Evolutionary conservation across 345 rosid species (phyloP), one percentile per base, ranked within the genome.

Genomic region (Hypericum perforatum): DNA sequence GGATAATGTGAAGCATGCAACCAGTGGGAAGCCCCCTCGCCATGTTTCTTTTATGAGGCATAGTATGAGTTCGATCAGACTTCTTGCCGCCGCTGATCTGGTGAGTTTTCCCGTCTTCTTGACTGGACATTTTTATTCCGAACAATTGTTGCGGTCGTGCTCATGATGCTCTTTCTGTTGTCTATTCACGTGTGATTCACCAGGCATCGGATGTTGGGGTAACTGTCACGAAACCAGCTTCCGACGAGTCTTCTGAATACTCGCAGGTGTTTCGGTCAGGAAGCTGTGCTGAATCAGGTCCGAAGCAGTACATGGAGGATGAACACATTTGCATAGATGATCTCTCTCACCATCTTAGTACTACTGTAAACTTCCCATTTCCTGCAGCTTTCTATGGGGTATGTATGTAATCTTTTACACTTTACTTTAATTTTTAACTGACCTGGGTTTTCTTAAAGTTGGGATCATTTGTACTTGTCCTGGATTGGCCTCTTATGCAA

Each of bases 271-370:
- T 85, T 44, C 85, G 89, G 29, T 85, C 97, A 0, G 98, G 97
- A 67, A 83, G 89, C 55, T 85, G 79, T 52, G 78, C 94, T 0
- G 96, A 85, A 68, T 82, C 78, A 76, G 96, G 98, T 29, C 96
- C 98, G 0, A 92, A 92, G 52, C 77, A 70, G 47, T 87, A 64
- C 9, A 92, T 92, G 98, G 98, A 92, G 70, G 98, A 88, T 56
- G 98, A 92, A 65, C 80, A 65, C 67, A 63, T 85, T 46, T 77
- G 94, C 13, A 64, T 88, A 0, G 95, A 92, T 71, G 68, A 88
- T 65, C 86, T 92, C 12, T 57, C 39, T 0, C 64, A 74, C 0
- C 76, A 78, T 67, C 74, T 81, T 16, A 74, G 71, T 41, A 48
- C 71, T 12, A 39, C 57, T 6, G 47, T 62, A 32, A 51, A 54